phyloP scores from a whole-genome alignment of 2,329 filamentous ascomycete genomes.

The Raffaelea albimanens region DNA sequence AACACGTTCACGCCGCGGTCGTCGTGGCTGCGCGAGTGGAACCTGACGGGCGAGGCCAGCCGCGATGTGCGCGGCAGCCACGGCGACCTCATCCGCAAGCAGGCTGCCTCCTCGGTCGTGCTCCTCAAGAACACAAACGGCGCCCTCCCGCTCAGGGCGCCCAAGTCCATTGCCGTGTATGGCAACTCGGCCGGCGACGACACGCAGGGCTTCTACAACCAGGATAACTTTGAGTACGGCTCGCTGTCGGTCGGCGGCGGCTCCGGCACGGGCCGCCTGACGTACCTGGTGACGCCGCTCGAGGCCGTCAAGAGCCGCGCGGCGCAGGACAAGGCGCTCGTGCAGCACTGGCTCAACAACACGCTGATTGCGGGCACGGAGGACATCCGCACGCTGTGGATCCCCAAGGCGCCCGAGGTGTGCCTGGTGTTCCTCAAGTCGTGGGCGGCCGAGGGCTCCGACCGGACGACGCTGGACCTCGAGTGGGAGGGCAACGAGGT shows the following conservation, averaged over 20 bases:
- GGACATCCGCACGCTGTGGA: conserved; percentile 17
- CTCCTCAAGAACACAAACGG: conserved; percentile 54
- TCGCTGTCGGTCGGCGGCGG: conserved; percentile 82
- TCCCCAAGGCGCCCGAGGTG: conserved; percentile 53
- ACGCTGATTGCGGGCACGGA: background rate
- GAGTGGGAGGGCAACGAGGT: conserved; percentile 70
- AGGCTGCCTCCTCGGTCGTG: conserved; percentile 49
- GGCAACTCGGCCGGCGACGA: conserved; percentile 65
- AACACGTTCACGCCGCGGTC: conserved; percentile 38
- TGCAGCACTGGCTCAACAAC: conserved; percentile 33
- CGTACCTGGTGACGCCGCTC: conserved; percentile 66
- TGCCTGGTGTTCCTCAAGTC: conserved; percentile 79
- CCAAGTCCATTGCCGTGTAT: conserved; percentile 54
- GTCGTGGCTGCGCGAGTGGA: conserved; percentile 28
- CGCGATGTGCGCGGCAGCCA: conserved; percentile 43
- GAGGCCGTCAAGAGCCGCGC: conserved; percentile 41
- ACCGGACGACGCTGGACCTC: conserved; percentile 64
- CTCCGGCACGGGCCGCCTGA: conserved; percentile 73
- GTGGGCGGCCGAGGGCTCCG: conserved; percentile 76
- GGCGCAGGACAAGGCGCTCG: conserved; percentile 49
- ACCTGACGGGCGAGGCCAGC: background rate
- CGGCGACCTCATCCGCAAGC: conserved; percentile 34
- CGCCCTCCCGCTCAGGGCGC: conserved; percentile 35
- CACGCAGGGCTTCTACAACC: conserved; percentile 56
- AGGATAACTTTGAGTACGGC: conserved; percentile 28